phyloP scores from a whole-genome alignment of 2,329 filamentous ascomycete species.

The Fusarium xylarioides region DNA sequence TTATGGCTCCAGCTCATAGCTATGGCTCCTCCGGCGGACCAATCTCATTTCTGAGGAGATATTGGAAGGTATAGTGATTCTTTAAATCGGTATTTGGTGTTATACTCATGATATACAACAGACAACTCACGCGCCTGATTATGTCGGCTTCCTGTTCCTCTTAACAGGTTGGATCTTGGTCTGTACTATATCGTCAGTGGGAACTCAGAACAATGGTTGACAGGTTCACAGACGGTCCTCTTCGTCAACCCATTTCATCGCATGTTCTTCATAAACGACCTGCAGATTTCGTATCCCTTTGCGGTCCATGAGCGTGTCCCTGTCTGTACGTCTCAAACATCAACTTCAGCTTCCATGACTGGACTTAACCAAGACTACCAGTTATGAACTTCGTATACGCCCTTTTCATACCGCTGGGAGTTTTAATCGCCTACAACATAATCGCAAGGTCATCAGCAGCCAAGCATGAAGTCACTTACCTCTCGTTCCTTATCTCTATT shows the following conservation, averaged over 20 bases:
- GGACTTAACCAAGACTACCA: slow-evolving; percentile 41
- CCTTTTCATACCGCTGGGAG: slow-evolving; percentile 72
- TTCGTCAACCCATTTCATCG: slow-evolving; percentile 86
- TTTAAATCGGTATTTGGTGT: no score
- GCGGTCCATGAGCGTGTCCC: slow-evolving; percentile 85
- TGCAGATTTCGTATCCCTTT: slow-evolving; percentile 85
- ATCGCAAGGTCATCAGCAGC: slow-evolving; percentile 70
- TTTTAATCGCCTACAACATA: slow-evolving; percentile 73
- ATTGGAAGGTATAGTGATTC: slow-evolving; percentile 56
- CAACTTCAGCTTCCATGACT: not conserved
- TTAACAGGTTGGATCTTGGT: slow-evolving; percentile 72
- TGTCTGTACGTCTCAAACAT: slow-evolving; percentile 65
- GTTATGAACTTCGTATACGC: slow-evolving; percentile 83
- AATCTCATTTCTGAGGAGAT: slow-evolving; percentile 49
- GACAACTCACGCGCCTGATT: slow-evolving; percentile 89
- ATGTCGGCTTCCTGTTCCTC: slow-evolving; percentile 79
- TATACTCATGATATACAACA: slow-evolving; percentile 44
- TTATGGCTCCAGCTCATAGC: slow-evolving; percentile 42
- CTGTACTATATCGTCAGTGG: slow-evolving; percentile 32
- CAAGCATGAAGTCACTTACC: slow-evolving; percentile 85
- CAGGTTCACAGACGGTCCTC: slow-evolving; percentile 40
- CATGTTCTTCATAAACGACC: slow-evolving; percentile 90
- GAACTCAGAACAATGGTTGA: not conserved
- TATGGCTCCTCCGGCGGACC: slow-evolving; percentile 31
- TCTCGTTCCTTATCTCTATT: slow-evolving; percentile 81